Evolutionary conservation across 352 stramenopile genomes (phyloP).

Genomic region (Elongisporangium undulatum): DNA sequence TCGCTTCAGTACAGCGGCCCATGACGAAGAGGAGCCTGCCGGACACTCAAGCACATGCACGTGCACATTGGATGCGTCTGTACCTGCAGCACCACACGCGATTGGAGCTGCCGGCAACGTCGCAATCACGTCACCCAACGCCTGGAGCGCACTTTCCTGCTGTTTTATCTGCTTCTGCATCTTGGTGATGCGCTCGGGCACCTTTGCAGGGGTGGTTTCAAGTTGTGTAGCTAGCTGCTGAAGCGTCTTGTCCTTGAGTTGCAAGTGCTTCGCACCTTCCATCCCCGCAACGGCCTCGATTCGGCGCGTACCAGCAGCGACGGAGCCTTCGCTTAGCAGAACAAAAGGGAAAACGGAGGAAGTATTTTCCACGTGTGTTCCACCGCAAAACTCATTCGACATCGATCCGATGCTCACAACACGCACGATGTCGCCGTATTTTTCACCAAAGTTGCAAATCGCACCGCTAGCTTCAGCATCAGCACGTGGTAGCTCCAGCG

Average conservation of each 20-base stretch:
- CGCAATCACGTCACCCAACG: constrained; percentile 47
- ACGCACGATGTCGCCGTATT: constrained; percentile 75
- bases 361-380: constrained; percentile 55
- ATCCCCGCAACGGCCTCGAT: constrained; percentile 60
- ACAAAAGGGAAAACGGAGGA: constrained; percentile 63
- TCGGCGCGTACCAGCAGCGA: constrained; percentile 71
- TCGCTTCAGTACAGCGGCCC: constrained; percentile 33
- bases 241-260: constrained; percentile 51
- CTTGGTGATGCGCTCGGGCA: constrained; percentile 57
- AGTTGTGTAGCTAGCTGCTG: constrained; percentile 43
- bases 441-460: constrained; percentile 81
- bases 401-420: constrained; percentile 59
- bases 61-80: constrained; percentile 20
- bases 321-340: constrained; percentile 69
- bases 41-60: constrained; percentile 17
- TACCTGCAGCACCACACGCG: constrained; percentile 19
- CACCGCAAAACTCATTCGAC: constrained; percentile 75
- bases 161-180: constrained; percentile 71
- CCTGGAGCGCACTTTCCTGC: constrained; percentile 43
- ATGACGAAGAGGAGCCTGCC: neutral
- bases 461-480: constrained; percentile 57
- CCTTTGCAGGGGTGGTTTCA: constrained; percentile 57
- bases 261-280: constrained; percentile 46
- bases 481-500: constrained; percentile 32
- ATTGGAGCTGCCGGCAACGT: constrained; percentile 33